phyloP scores from a whole-genome alignment of 371 early-diverging fungal genomes.

The Circinella umbellata region DNA sequence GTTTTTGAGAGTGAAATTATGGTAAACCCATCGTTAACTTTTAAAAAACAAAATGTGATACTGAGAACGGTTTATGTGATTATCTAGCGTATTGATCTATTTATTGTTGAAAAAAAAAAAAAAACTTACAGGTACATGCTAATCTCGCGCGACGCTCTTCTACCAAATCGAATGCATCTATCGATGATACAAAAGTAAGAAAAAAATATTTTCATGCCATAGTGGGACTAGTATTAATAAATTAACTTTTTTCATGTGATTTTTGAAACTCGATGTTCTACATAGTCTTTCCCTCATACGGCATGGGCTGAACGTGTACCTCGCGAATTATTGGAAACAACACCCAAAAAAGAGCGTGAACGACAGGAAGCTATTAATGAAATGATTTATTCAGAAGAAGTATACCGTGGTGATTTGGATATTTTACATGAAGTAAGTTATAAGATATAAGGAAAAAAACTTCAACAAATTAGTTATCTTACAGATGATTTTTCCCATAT shows the following conservation, averaged over 20 bases:
- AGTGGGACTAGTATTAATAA: too few relatives aligned
- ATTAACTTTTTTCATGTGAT: too few relatives aligned
- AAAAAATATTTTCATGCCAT: too few relatives aligned
- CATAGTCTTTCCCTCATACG: conserved; percentile 33
- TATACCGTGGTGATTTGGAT: conserved; percentile 79
- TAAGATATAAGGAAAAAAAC: background rate
- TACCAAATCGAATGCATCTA: conserved; percentile 19
- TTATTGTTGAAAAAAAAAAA: too few relatives aligned
- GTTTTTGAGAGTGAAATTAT: conserved; percentile 27
- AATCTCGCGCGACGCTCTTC: conserved; percentile 24
- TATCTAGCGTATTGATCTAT: too few relatives aligned
- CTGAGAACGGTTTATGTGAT: too few relatives aligned
- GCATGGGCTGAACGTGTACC: conserved; percentile 77
- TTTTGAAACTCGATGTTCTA: background rate
- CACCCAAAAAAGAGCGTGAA: conserved; percentile 79
- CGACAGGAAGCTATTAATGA: conserved; percentile 96
- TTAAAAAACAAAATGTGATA: too few relatives aligned
- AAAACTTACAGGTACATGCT: conserved; percentile 11
- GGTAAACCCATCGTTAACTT: conserved; percentile 9
- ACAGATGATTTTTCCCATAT: background rate
- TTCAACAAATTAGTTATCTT: background rate
- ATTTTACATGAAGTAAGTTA: conserved; percentile 30
- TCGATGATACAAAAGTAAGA: conserved; percentile 24
- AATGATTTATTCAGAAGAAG: conserved; percentile 87
- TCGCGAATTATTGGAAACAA: conserved; percentile 68